Conservation (phyloP, 768 basidiomycete species). For the Suillus tomentosus region DNA sequence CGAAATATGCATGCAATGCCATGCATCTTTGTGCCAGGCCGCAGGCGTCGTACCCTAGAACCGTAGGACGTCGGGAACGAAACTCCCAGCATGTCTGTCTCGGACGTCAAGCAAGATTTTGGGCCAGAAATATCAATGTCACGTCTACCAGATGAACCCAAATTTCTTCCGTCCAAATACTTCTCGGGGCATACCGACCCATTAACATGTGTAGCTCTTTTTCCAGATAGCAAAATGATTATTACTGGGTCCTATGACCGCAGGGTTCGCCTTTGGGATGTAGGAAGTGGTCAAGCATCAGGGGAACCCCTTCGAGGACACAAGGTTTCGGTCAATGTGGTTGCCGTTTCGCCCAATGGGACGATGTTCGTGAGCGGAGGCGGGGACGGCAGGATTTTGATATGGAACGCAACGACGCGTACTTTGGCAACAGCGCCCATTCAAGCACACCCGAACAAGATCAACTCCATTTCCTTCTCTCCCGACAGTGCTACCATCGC, state of each 20-base stretch:
- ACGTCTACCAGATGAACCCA: neutral
- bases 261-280: conserved; percentile 3
- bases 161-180: neutral
- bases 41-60: neutral
- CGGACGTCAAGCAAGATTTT: neutral
- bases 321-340: neutral
- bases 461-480: neutral
- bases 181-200: neutral
- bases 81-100: neutral
- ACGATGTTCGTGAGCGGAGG: neutral
- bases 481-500: neutral
- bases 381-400: neutral
- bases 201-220: neutral
- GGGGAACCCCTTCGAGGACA: neutral
- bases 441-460: neutral
- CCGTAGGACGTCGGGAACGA: neutral
- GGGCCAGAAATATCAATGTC: neutral
- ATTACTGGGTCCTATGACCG: neutral
- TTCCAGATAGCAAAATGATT: neutral
- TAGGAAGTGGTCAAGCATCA: neutral
- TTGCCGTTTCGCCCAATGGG: neutral
- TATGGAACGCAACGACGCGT: neutral
- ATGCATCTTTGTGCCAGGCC: no score
- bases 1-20: neutral
- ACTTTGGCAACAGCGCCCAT: neutral